Percentiles rank a stretch among this genome's conserved stretches.
phyloP scores from a whole-genome alignment of 768 basidiomycete species.

The Asterophora lycoperdoides region DNA sequence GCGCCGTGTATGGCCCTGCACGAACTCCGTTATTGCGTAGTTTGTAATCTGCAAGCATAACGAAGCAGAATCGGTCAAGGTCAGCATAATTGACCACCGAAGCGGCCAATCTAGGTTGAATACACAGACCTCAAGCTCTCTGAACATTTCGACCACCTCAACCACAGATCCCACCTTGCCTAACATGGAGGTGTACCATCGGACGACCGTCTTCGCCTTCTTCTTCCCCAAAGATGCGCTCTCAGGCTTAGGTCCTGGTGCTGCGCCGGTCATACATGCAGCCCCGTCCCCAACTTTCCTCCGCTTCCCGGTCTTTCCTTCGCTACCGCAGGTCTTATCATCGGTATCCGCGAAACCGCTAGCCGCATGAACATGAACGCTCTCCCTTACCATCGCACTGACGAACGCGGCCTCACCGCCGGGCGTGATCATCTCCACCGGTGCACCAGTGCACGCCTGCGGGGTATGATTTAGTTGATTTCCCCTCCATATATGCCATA shows the following conservation, averaged over 20 bases:
- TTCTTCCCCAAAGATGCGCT: not conserved
- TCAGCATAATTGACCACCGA: no score
- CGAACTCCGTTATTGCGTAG: conserved; percentile 79
- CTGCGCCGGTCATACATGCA: not conserved
- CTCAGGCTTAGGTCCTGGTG: no score
- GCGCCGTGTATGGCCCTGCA: conserved; percentile 85
- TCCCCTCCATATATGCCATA: no score
- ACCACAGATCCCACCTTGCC: conserved; percentile 79
- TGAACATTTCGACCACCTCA: conserved; percentile 54
- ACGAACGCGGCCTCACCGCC: conserved; percentile 89
- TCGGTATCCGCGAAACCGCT: not conserved
- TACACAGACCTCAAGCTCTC: conserved; percentile 29
- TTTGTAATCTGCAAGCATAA: conserved; percentile 61
- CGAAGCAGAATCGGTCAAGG: not conserved
- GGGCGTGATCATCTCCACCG: conserved; percentile 81
- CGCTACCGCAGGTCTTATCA: no score
- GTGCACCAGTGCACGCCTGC: conserved; percentile 83
- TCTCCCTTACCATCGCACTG: conserved; percentile 71
- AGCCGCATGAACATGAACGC: conserved; percentile 26
- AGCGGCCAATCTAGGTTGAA: not conserved
- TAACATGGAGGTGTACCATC: conserved; percentile 93
- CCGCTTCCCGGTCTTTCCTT: not conserved
- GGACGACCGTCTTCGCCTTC: not conserved
- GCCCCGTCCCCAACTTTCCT: not conserved
- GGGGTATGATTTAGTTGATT: no score